phyloP scores from a whole-genome alignment of 148 eudicot species.

The Gaultheria prostrata region DNA sequence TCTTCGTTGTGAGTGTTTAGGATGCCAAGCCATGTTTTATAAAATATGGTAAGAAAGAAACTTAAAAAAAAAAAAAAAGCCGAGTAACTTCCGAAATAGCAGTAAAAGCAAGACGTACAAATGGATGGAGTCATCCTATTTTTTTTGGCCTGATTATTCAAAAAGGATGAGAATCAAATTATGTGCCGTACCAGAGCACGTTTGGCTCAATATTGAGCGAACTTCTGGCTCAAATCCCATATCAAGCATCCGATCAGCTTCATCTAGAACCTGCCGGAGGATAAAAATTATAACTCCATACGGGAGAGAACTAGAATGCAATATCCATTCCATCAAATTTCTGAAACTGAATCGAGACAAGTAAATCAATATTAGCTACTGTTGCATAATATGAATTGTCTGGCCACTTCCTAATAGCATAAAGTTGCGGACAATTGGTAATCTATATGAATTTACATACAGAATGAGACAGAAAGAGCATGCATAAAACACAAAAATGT shows the following conservation, averaged over 20 bases:
- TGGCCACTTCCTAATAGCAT: not conserved
- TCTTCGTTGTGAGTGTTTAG: not conserved
- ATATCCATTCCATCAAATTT: not conserved
- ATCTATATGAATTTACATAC: not conserved
- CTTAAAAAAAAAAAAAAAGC: not conserved
- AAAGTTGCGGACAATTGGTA: not conserved
- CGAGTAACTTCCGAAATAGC: not conserved
- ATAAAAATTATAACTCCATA: not conserved
- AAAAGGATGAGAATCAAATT: not conserved
- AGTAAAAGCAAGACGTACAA: not conserved
- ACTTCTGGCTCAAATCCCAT: constrained; percentile 99
- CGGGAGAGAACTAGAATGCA: not conserved
- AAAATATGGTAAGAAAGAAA: not conserved
- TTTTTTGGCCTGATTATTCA: not conserved
- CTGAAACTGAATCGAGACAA: not conserved
- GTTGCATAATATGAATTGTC: not conserved
- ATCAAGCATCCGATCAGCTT: constrained; percentile 99
- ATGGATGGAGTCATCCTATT: not conserved
- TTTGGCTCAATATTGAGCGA: constrained; percentile 79
- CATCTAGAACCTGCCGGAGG: constrained; percentile 74
- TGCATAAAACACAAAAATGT: not conserved
- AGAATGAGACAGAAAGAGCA: not conserved
- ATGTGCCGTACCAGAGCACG: constrained; percentile 62
- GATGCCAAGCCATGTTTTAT: not conserved
- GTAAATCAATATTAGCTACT: not conserved